Evolutionary conservation across 2,329 filamentous ascomycete species (phyloP).

Genomic region (Aulographum hederae): DNA sequence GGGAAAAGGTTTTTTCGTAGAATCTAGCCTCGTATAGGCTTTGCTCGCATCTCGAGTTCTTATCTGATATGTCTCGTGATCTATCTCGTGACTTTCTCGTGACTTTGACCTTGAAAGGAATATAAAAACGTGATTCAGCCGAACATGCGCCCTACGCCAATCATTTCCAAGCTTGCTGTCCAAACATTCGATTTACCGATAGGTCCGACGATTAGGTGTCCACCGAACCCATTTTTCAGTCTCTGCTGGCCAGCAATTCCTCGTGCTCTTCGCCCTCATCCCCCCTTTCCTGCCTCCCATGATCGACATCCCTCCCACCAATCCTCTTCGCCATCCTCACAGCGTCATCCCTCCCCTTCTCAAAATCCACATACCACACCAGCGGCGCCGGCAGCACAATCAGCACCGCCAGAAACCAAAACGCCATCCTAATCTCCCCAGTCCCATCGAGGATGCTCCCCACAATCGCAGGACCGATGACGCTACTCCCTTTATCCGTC

Average conservation of each 20-base stretch:
- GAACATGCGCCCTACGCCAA: too few species aligned
- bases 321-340: constrained; percentile 9
- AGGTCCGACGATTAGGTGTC: too few species aligned
- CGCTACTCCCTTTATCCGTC: constrained; percentile 82
- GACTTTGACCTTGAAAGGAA: too few species aligned
- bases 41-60: too few species aligned
- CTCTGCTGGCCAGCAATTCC: not conserved
- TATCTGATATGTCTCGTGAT: too few species aligned
- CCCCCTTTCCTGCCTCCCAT: not conserved
- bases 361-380: constrained; percentile 64
- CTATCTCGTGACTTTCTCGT: too few species aligned
- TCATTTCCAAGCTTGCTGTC: too few species aligned
- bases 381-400: constrained; percentile 64
- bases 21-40: too few species aligned
- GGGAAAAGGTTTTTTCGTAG: too few species aligned
- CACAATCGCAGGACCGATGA: constrained; percentile 81
- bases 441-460: constrained; percentile 63
- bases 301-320: not conserved
- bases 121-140: too few species aligned
- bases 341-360: constrained; percentile 25
- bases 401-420: constrained; percentile 66
- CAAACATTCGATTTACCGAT: too few species aligned
- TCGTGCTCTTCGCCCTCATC: not conserved
- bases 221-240: too few species aligned
- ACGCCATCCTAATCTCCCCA: constrained; percentile 36